Evolutionary conservation across 2,329 filamentous ascomycete genomes (phyloP), one percentile per base, ranked within the genome.

Genomic region (Neonectria punicea): DNA sequence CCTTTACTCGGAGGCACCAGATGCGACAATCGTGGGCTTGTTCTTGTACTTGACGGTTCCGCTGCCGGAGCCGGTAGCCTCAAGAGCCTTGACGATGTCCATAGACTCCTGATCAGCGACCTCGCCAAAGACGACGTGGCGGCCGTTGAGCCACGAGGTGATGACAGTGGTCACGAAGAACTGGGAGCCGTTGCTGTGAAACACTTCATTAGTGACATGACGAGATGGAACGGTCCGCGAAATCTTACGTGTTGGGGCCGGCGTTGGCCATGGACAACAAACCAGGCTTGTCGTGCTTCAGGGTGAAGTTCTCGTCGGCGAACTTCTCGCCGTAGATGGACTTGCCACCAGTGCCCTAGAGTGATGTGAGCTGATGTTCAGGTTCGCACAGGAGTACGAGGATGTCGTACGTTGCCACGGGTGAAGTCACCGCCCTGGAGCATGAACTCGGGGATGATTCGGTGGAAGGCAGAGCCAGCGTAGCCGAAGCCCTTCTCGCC

Each of bases 261-360:
- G 94, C 92, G 84, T 97, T 97, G 81, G 94, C 94, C 94, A 97
- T 97, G 83, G 94, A 97, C 73, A 97, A 88, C 74, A 94, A 87
- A 85, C 91, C 92, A 69, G 91, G 90, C 75, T 85, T 84, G 81
- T 81, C 82, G 89, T 97, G 94, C 85, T 89, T 90, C 73, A 86
- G 79, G 68, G 82, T 78, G 87, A 97, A 97, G 91, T 97, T 97
- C 91, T 97, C 93, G 80, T 97, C 93, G 76, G 90, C 84, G 80
- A 97, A 97, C 88, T 95, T 96, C 84, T 97, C 93, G 76, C 93
- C 93, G 83, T 97, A 97, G 88, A 97, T 97, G 81, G 93, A 97
- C 85, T 92, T 92, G 83, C 93, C 93, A 84, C 93, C 93, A 65
- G 93, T 95, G 79, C 93, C 93, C 93, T 97, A 51, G 53, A 41